Evolutionary conservation across 768 basidiomycete species (phyloP), one percentile per base, ranked within the genome.

Genomic region (Coprinellus micaceus): DNA sequence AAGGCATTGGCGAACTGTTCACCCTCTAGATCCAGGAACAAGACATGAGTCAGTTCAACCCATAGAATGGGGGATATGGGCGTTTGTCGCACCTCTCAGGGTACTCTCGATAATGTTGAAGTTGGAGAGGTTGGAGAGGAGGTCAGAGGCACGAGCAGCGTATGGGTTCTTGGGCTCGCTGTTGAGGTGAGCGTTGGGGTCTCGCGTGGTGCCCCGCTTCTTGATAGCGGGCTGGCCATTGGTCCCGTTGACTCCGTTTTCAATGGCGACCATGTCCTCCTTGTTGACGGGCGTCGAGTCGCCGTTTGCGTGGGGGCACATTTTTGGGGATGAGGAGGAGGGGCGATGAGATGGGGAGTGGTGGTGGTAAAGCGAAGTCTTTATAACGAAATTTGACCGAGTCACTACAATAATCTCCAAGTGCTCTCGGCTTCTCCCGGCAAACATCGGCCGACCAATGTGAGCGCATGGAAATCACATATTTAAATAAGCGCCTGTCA

Each of bases 1-100:
- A 99, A 99, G 53, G 97, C 96, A 69, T 98, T 99, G 60, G 97
- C 97, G 66, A 99, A 99, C 71, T 99, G 95, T 72, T 97, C 95
- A 56, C 94, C 95, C 88, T 97, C 95, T 96, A 64, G 33, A 33
- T 33, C 13, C 33, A n/a, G n/a, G n/a, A n/a, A n/a, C n/a, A 36
- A 36, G 13, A 50, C 30, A 28, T 56, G 46, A 57, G 33, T 58
- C 28, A 66, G 41, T 54, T 53, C 24, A 60, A 52, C 39, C 59
- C 19, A 22, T 22, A 15, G 9, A 17, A 4, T 30, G 13, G 26
- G 36, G 15, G 19, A 19, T 21, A 21, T 21, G 15, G 22, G 33
- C 25, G 13, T 33, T 28, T 46, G 28, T 76, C 82, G 53, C 40
- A 93, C 94, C 94, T 83, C 96, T 79, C 57, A 98, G 83, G 3